These are phyloP conservation scores for Knoxia roxburghii DNA, from an alignment of 257 asterid genomes.

Conservation along the genomic window DNA sequence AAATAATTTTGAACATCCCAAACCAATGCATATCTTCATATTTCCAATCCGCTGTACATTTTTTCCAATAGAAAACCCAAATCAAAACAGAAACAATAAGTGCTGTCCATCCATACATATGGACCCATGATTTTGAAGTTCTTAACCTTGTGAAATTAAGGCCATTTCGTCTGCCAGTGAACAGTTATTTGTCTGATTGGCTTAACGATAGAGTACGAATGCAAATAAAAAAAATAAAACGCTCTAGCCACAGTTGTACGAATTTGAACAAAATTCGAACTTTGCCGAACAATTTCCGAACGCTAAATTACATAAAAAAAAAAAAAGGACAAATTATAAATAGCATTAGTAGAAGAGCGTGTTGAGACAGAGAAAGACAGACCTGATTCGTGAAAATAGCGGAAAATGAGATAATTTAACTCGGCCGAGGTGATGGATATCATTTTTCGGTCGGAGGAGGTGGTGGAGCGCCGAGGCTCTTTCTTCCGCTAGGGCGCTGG, in stretches of 20 bases:
- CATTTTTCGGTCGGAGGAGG: slow-evolving; percentile 28
- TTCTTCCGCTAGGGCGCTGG: background rate
- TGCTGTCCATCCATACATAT: too few species aligned
- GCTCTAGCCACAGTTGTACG: too few species aligned
- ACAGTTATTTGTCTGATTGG: background rate
- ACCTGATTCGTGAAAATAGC: slow-evolving; percentile 95
- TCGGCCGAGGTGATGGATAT: slow-evolving; percentile 66
- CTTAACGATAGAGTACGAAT: background rate
- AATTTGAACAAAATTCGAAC: background rate
- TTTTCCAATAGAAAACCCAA: too few species aligned
- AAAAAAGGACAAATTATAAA: background rate
- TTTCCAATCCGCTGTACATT: too few species aligned
- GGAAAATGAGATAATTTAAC: slow-evolving; percentile 81
- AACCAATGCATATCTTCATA: too few species aligned
- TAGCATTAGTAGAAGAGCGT: background rate
- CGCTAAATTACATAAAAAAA: background rate
- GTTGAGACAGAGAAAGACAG: slow-evolving; percentile 1
- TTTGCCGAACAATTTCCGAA: too few species aligned
- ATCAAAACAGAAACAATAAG: too few species aligned
- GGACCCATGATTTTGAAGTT: too few species aligned
- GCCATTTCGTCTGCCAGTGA: background rate
- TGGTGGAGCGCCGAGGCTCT: background rate
- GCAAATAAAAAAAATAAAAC: background rate
- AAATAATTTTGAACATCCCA: too few species aligned
- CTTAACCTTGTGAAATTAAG: too few species aligned